Conservation (phyloP, 2,329 filamentous ascomycete genomes). For the Aspergillus alliaceus region DNA sequence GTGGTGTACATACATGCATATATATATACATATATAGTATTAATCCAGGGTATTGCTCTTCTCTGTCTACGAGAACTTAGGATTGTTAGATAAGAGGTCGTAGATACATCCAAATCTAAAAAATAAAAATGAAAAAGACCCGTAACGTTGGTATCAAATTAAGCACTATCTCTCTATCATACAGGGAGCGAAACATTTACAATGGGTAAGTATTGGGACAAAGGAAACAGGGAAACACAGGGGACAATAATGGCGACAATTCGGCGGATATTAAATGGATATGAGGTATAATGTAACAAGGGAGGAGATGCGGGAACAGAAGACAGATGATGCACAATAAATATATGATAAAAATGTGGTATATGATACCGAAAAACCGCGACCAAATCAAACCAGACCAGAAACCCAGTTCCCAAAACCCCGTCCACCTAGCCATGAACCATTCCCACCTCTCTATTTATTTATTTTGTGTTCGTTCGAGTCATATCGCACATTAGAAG, state of each 20-base stretch:
- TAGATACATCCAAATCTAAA: not conserved
- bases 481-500: slow-evolving; percentile 21
- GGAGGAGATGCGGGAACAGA: not conserved
- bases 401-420: slow-evolving; percentile 18
- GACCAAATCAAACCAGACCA: slow-evolving; percentile 15
- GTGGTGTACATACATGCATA: not conserved
- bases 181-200: slow-evolving; percentile 5
- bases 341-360: slow-evolving; percentile 4
- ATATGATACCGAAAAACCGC: slow-evolving; percentile 1
- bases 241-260: not conserved
- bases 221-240: not conserved
- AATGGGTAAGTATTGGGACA: not conserved
- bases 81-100: not conserved
- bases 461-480: slow-evolving; percentile 25
- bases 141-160: not conserved
- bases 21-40: not conserved
- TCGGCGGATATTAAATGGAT: not conserved
- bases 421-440: slow-evolving; percentile 22
- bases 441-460: slow-evolving; percentile 25
- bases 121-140: no score
- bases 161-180: not conserved
- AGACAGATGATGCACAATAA: slow-evolving; percentile 1
- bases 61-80: not conserved
- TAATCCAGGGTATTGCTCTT: not conserved
- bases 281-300: slow-evolving; percentile 1